Evolutionary conservation across 108 stramenopile genomes (phyloP).

Genomic region (Pseudonitzschia pungens): DNA sequence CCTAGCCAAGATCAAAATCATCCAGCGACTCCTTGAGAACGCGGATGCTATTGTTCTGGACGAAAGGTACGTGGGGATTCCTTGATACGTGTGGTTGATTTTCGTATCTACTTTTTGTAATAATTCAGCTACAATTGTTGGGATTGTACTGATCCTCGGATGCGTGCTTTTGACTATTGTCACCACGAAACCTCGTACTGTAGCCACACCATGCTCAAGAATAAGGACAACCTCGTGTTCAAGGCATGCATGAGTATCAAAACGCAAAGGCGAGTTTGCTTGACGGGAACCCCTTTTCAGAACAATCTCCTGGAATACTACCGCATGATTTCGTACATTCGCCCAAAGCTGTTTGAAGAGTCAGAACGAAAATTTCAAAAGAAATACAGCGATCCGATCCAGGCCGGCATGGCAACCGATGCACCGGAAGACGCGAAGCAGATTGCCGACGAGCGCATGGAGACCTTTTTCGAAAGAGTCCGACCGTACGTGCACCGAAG

Average conservation of each 20-base stretch:
- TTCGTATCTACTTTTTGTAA: too few species aligned
- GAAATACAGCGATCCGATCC: constrained; percentile 53
- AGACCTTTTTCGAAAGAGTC: constrained; percentile 38
- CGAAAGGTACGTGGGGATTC: constrained; percentile 35
- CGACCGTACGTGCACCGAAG: constrained; percentile 59
- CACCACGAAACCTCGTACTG: not conserved
- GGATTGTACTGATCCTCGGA: too few species aligned
- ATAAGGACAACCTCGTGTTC: constrained; percentile 37
- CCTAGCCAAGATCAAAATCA: constrained; percentile 20
- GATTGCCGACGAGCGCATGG: constrained; percentile 12
- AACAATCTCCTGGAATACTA: constrained; percentile 67
- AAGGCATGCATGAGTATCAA: constrained; percentile 44
- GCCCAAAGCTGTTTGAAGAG: constrained; percentile 45
- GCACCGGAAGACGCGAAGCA: not conserved
- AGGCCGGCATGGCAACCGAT: constrained; percentile 48
- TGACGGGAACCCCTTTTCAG: constrained; percentile 62
- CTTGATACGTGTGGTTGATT: too few species aligned
- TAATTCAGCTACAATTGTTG: too few species aligned
- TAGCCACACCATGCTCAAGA: constrained; percentile 68
- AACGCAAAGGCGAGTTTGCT: constrained; percentile 55
- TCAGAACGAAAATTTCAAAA: constrained; percentile 46
- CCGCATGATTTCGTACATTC: constrained; percentile 58
- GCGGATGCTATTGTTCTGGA: constrained; percentile 66
- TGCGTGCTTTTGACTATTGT: too few species aligned
- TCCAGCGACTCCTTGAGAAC: constrained; percentile 26